Evolutionary conservation across 2,329 filamentous ascomycete species (phyloP), one percentile per base, ranked within the genome.

Genomic region (Penicillium italicum): DNA sequence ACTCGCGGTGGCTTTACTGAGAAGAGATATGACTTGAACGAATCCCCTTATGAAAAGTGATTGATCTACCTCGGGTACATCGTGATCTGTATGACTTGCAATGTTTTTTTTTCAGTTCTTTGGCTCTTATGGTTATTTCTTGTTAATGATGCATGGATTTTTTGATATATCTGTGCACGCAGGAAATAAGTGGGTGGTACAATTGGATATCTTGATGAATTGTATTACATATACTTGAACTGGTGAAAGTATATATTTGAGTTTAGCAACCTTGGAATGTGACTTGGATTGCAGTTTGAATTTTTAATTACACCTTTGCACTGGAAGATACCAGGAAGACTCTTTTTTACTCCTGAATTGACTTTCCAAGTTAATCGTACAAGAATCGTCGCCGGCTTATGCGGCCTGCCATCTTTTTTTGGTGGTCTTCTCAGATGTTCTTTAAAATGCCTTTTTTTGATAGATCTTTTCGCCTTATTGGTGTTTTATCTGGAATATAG

Each of bases 31-130:
- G 61, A 69, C 24, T 57, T 70, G 56, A 60, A 66, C 44, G 68
- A 70, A 61, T 70, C 65, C 9, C 63, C 66, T 30, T 51, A 66
- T 51, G 68, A 69, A 56, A 65, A 62, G 38, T 67, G 62, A 63
- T 33, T 53, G 51, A 50, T 56, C 55, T 49, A 47, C 28, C 40
- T 59, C 36, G 26, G 41, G n/a, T 53, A 28, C 14, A 30, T 28
- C 45, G 36, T 42, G 26, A 26, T 28, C 41, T 36, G 14, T 22
- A 53, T 42, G 41, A 53, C 42, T 53, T 56, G 48, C 22, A 22
- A 52, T 42, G 40, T 44, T 51, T 52, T 44, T 3, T 18, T 38
- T 40, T 49, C 36, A n/a, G n/a, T 40, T 26, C 40, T 53, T 22
- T 28, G n/a, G n/a, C n/a, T n/a, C 31, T 31, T 50, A 26, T 30